Conservation (phyloP, 495 filamentous ascomycete genomes). For the Talaromyces nanjingensis region DNA sequence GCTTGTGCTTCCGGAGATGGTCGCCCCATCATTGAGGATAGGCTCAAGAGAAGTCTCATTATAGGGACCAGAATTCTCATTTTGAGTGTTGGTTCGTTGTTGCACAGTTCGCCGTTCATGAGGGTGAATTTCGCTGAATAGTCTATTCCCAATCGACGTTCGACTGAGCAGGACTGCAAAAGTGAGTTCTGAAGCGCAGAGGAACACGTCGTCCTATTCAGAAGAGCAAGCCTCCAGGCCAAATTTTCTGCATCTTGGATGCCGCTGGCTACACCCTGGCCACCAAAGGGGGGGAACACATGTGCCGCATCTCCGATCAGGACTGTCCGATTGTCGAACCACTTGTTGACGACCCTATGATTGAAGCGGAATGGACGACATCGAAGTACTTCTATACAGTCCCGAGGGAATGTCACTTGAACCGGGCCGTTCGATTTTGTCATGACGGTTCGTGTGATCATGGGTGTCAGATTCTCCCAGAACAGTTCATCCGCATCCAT, state of each 20-base stretch:
- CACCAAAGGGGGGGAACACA: conserved; percentile 44
- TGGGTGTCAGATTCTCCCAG: background rate
- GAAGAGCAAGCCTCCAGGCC: conserved; percentile 33
- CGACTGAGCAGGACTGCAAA: background rate
- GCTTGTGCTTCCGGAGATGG: background rate
- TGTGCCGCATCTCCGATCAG: conserved; percentile 41
- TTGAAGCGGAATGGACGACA: conserved; percentile 35
- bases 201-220: background rate
- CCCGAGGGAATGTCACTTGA: background rate
- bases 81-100: too few species aligned
- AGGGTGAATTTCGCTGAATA: too few species aligned
- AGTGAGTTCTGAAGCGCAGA: background rate
- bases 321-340: conserved; percentile 28
- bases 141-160: too few species aligned
- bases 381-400: conserved; percentile 35
- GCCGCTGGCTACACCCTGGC: conserved; percentile 38
- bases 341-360: conserved; percentile 32
- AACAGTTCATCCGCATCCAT: background rate
- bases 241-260: conserved; percentile 19
- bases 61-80: too few species aligned
- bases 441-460: background rate
- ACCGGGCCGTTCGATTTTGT: too few species aligned
- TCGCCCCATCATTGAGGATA: background rate
- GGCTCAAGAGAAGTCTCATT: too few species aligned
- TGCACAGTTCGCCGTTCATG: too few species aligned